Base-by-base conservation (phyloP, 1,284 basidiomycete species). In the Schizophyllum amplum region DNA sequence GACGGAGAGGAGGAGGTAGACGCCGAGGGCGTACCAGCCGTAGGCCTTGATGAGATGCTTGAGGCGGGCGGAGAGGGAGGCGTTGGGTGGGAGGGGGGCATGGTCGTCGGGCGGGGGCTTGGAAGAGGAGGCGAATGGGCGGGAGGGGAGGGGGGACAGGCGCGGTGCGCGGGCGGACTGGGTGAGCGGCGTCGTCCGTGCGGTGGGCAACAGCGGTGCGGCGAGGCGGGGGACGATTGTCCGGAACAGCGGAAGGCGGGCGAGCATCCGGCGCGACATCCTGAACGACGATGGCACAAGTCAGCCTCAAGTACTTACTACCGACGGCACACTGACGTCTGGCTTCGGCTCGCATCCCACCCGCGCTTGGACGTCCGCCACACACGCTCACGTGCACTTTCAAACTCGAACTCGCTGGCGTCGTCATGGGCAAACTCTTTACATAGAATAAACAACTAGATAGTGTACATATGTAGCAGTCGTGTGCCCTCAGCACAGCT, bases 11-110 rank as follows among this genome's bases (percentile, higher is more conserved):
- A 86, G 68, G 62, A 87, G 56, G 75, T 98, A 97, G 49, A 97
- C 85, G 46, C 88, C 90, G 23, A 97, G 78, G 4, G 94, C 92
- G 68, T 94, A 94, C 87, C 90, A 92, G 26, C 94, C 94, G 68
- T 98, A 96, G 5, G 89, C 83, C 67, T 90, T 94, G 63, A 95
- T 88, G 60, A 97, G 86, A 64, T 86, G 80, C 71, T 91, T 95
- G 46, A 97, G 79, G 17, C 87, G 83, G 21, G 20, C 21, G 20
- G 48, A 50, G 48, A 50, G 24, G 20, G 48, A 50, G 48, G 48
- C 48, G 48, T 50, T 50, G 20, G 48, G 21, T 21, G 48, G 48
- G 2, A 50, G 48, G 7, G 33, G 33, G 11, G 33, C 33, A 42
- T 42, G 33, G 13, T 24, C 48, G 20, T 50, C 48, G 20, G 48